Evolutionary conservation across 306 rosid species (phyloP), one percentile per base, ranked within the genome.

Genomic region (Gynostemma pentaphyllum): DNA sequence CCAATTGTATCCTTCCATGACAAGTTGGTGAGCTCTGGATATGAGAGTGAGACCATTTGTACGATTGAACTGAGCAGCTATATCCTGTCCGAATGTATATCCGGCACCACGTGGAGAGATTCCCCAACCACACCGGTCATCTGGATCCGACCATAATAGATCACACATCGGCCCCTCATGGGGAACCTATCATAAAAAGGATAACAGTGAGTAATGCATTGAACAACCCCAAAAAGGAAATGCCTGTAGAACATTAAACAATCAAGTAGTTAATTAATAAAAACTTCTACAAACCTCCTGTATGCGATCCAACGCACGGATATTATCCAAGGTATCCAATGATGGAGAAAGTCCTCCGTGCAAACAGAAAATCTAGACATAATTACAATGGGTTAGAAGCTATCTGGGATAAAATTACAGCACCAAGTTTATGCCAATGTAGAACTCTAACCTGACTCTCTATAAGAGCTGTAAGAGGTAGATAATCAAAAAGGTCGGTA

Each of bases 81-180:
- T 91, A 79, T 91, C 97, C 74, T 91, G 96, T 59, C 97, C 97
- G 69, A 91, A 91, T 59, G 98, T 91, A 80, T 91, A 87, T 37
- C 98, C 98, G 60, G 98, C 98, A 52, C 98, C 98, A 56, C 98
- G 96, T 13, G 98, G 96, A 56, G 98, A 92, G 79, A 92, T 92
- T 72, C 98, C 98, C 98, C 98, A 92, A 68, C 98, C 98, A 74
- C 98, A 92, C 11, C 98, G 95, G 73, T 92, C 98, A 68, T 92
- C 98, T 11, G 98, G 98, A 79, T 92, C 98, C 62, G 98, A 92
- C 98, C 98, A 92, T 66, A 92, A 79, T 62, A 92, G 95, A 59
- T 92, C 98, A 56, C 98, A 92, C 98, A 92, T 92, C 2, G 98
- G 98, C 66, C 98, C 98, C 84, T 92, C 98, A 41, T 92, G 98